Percentiles rank a stretch among this genome's conserved stretches.
Evolutionary conservation across 345 rosid genomes (phyloP).

Genomic region (Raphanus raphanistrum): DNA sequence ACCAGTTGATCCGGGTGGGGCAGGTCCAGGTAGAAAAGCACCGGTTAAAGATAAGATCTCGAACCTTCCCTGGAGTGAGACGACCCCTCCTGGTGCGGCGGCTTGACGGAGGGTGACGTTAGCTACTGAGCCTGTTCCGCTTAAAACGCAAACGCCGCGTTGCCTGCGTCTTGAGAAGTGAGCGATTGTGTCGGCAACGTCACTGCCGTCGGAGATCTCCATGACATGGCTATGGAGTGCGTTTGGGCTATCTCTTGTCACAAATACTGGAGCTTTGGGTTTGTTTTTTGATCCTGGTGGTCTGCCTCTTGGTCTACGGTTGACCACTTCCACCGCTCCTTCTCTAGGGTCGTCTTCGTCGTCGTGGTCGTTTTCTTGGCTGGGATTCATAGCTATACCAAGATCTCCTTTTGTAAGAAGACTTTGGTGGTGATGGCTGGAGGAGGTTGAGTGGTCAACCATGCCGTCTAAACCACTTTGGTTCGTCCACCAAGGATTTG

Average conservation of each 20-base stretch:
- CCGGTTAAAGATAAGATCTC: conserved; percentile 79
- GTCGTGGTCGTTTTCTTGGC: conserved; percentile 55
- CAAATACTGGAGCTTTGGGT: conserved; percentile 74
- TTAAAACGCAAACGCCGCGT: conserved; percentile 80
- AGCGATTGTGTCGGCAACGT: conserved; percentile 75
- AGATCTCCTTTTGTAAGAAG: conserved; percentile 49
- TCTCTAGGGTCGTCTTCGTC: conserved; percentile 65
- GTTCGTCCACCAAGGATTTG: conserved; percentile 81
- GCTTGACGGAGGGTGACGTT: conserved; percentile 85
- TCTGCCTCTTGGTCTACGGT: conserved; percentile 72
- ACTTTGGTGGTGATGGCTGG: conserved; percentile 44
- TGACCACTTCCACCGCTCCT: conserved; percentile 68
- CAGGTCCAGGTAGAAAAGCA: conserved; percentile 78
- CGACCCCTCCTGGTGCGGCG: conserved; percentile 68
- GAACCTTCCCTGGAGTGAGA: conserved; percentile 76
- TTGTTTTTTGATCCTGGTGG: conserved; percentile 87
- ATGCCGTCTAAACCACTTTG: conserved; percentile 57
- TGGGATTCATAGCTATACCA: conserved; percentile 44
- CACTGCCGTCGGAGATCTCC: conserved; percentile 73
- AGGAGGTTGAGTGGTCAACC: conserved; percentile 45
- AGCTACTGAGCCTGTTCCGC: conserved; percentile 77
- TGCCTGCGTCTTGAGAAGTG: conserved; percentile 69
- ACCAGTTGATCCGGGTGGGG: conserved; percentile 88
- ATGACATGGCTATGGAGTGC: conserved; percentile 80
- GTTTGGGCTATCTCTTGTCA: conserved; percentile 83